Conservation (phyloP, 2,329 filamentous ascomycete species). For the Pseudogymnoascus sp. region DNA sequence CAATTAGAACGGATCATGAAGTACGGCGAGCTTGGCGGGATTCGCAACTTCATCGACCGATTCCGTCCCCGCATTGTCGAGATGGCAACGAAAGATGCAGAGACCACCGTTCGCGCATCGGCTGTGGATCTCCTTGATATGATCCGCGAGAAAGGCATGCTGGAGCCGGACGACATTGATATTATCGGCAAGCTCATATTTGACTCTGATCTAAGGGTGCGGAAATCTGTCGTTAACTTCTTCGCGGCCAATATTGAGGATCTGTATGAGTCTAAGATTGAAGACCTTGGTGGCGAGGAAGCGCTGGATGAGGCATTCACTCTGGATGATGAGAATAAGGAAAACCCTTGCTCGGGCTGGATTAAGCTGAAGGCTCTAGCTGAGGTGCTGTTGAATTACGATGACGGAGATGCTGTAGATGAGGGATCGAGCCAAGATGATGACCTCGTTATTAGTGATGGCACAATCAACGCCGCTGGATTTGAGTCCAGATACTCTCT, state of each 20-base stretch:
- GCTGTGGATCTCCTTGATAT: conserved; percentile 77
- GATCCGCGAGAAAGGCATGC: conserved; percentile 73
- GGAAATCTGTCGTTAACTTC: conserved; percentile 83
- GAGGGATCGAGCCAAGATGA: conserved; percentile 40
- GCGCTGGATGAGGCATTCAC: conserved; percentile 67
- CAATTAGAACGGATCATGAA: conserved; percentile 76
- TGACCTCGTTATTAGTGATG: conserved; percentile 38
- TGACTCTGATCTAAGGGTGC: conserved; percentile 74
- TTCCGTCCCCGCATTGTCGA: conserved; percentile 84
- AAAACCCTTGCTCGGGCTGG: conserved; percentile 74
- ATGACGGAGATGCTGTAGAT: conserved; percentile 58
- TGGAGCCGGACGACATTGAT: conserved; percentile 89
- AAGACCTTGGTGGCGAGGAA: conserved; percentile 77
- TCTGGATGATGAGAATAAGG: conserved; percentile 64
- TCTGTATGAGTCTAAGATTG: conserved; percentile 67
- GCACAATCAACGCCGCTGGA: conserved; percentile 49
- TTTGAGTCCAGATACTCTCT: conserved; percentile 77
- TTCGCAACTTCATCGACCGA: conserved; percentile 88
- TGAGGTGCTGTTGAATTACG: conserved; percentile 75
- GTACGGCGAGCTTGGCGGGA: conserved; percentile 62
- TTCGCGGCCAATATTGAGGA: conserved; percentile 84
- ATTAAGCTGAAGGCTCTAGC: conserved; percentile 85
- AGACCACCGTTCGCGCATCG: conserved; percentile 69
- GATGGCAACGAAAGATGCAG: conserved; percentile 81
- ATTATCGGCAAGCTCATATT: conserved; percentile 81